These are phyloP conservation scores for Fusarium drepaniforme DNA, from an alignment of 2,329 filamentous ascomycete species.

Conservation along the genomic window DNA sequence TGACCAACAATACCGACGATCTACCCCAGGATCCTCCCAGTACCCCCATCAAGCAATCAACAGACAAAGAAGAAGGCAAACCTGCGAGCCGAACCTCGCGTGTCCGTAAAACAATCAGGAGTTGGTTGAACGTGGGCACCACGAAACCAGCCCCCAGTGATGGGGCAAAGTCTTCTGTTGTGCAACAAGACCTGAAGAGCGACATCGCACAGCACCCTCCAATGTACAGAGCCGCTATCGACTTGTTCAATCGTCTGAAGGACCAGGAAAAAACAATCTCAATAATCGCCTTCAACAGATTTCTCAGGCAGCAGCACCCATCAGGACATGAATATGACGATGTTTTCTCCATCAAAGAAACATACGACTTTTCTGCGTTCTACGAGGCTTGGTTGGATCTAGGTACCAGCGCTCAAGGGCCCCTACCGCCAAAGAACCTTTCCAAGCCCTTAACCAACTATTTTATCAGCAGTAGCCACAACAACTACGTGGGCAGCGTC, in stretches of 20 bases:
- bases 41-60: background rate
- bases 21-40: fast-evolving
- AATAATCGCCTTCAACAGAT: background rate
- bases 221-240: background rate
- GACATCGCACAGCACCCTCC: too few species aligned
- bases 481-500: constrained; percentile 72
- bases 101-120: background rate
- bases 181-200: background rate
- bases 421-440: constrained; percentile 59
- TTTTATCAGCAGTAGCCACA: constrained; percentile 94
- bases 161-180: background rate
- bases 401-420: background rate
- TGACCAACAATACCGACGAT: background rate
- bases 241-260: background rate
- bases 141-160: background rate
- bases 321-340: background rate
- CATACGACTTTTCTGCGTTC: background rate
- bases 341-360: background rate
- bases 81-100: background rate
- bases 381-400: background rate
- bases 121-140: background rate
- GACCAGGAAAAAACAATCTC: background rate
- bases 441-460: constrained; percentile 84
- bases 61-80: fast-evolving
- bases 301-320: background rate